Conservation (phyloP, 148 eudicot species). For the Vaccinium macrocarpon region DNA sequence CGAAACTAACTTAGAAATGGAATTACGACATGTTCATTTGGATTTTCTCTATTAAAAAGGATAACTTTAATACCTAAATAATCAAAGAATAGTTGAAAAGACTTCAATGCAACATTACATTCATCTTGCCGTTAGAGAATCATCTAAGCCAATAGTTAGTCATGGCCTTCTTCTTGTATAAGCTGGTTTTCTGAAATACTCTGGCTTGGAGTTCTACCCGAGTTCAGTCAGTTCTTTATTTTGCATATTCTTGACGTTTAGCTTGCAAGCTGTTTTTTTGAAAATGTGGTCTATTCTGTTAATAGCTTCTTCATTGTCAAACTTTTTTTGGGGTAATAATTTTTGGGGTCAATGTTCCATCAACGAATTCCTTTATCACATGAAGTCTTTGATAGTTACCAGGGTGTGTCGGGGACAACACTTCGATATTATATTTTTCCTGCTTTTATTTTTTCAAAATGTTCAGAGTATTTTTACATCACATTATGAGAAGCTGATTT, state of each 20-base stretch:
- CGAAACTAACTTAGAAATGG: not conserved
- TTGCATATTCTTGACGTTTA: not conserved
- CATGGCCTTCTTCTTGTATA: not conserved
- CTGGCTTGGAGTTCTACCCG: not conserved
- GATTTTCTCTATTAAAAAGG: not conserved
- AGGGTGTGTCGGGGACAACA: not conserved
- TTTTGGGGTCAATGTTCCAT: not conserved
- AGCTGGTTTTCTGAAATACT: not conserved
- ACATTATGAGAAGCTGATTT: constrained; percentile 8
- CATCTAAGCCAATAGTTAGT: not conserved
- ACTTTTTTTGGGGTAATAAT: not conserved
- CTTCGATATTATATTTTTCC: not conserved
- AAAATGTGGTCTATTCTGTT: not conserved
- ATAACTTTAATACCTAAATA: not conserved
- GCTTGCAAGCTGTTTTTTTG: constrained; percentile 1
- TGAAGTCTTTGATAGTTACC: not conserved
- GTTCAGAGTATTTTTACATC: not conserved
- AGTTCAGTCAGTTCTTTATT: not conserved
- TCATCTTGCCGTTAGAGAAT: not conserved
- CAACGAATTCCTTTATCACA: not conserved
- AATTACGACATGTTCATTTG: not conserved
- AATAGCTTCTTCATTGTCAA: not conserved
- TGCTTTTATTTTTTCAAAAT: not conserved
- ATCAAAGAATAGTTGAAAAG: not conserved
- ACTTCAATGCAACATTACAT: not conserved